Conservation (phyloP, 108 stramenopile genomes). For the Seminavis robusta region DNA sequence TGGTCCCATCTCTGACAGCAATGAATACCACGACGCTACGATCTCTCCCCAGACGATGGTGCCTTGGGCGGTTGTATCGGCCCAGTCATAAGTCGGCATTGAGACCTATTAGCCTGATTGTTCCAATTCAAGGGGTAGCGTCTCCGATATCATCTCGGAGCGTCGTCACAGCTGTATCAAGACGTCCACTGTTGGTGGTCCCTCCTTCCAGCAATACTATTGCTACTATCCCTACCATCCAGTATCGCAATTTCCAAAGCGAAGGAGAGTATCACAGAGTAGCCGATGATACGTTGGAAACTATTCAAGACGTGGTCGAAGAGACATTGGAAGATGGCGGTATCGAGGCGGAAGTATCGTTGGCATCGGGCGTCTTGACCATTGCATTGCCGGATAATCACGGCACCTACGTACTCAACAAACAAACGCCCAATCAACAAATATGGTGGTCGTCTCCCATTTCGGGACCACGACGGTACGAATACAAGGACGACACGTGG, state of each 20-base stretch:
- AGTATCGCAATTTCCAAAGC: conserved; percentile 42
- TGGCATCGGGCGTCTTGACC: conserved; percentile 75
- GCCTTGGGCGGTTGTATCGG: no score
- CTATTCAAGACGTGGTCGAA: conserved; percentile 87
- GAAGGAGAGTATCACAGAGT: conserved; percentile 77
- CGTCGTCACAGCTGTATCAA: no score
- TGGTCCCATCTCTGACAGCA: no score
- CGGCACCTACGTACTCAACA: conserved; percentile 95
- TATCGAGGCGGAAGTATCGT: conserved; percentile 58
- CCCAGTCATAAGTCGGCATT: no score
- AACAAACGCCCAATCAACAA: conserved; percentile 94
- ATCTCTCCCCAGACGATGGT: no score
- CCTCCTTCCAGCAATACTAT: no score
- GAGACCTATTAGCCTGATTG: no score
- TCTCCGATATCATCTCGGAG: no score
- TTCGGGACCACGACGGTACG: conserved; percentile 89
- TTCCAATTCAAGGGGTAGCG: no score
- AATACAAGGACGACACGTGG: conserved; percentile 69
- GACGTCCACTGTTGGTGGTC: no score
- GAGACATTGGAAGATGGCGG: conserved; percentile 63
- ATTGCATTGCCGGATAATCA: conserved; percentile 66
- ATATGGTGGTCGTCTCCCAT: conserved; percentile 91
- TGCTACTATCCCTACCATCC: no score
- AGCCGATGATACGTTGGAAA: conserved; percentile 85
- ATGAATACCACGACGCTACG: no score